Evolutionary conservation across 805 yeast genomes (phyloP), one percentile per base, ranked within the genome.

Genomic region (Tetrapisispora taiwanensis): DNA sequence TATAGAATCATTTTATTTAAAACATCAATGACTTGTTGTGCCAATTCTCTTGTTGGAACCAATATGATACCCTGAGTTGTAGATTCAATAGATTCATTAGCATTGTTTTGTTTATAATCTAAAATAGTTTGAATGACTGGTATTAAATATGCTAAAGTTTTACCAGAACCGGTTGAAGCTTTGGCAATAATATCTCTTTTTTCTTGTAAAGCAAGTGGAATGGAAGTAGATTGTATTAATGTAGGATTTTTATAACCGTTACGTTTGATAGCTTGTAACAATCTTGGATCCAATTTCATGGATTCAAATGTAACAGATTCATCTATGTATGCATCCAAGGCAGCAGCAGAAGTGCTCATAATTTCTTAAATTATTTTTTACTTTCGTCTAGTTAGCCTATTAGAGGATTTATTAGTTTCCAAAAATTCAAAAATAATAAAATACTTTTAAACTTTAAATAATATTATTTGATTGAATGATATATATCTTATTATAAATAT

Each of bases 91-190:
- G 17, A 8, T 12, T 37, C 48, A 36, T 39, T 44, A 7, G 32
- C 24, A 13, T 57, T 55, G 7, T 46, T 52, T 18, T 54, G 59
- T 47, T 53, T 66, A 37, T 67, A 68, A 19, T 70, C 67, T 47
- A 90, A 68, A 34, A 92, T 75, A 34, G 79, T 74, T 62, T 92
- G 95, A 34, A 92, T 63, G 15, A 92, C 81, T 7, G 98, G 98
- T 40, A 90, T 74, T 50, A 82, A 66, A 60, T 90, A 90, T 1
- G 97, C 95, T 10, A 86, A 84, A 0, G 97, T 90, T 64, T 90
- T 90, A 51, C 97, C 97, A 8, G 95, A 84, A 4, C 98, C 98
- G 0, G 98, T 90, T 22, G 86, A 79, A 7, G 97, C 96, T 59
- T 84, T 81, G 32, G 97, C 97, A 39, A 90, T 82, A 50, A 90